phyloP scores from a whole-genome alignment of 1,284 basidiomycete genomes.

The Marasmius fiardii region DNA sequence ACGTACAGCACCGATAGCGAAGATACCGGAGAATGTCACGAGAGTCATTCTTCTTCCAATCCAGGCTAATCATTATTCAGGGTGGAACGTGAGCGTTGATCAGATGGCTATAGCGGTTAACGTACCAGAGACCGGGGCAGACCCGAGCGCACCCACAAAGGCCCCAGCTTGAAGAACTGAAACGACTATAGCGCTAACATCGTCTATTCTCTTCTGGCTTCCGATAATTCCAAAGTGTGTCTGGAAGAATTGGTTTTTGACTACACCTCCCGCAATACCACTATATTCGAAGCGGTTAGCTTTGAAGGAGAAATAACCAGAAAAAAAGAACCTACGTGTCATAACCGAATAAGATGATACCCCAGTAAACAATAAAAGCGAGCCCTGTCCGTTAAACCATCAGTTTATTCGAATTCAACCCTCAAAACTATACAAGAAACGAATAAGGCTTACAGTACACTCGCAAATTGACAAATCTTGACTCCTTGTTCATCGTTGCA shows the following conservation, averaged over 20 bases:
- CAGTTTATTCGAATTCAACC: neutral
- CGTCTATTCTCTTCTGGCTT: constrained; percentile 26
- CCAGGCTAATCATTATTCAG: constrained; percentile 26
- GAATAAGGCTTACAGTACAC: constrained; percentile 14
- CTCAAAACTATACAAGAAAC: neutral
- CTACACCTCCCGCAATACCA: constrained; percentile 54
- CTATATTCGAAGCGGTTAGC: constrained; percentile 16
- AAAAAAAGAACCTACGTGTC: constrained; percentile 49
- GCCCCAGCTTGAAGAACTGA: constrained; percentile 67
- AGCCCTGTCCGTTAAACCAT: constrained; percentile 40
- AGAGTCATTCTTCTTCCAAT: constrained; percentile 48
- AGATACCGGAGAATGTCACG: constrained; percentile 49
- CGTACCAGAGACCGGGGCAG: constrained; percentile 48
- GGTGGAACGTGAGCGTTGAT: neutral
- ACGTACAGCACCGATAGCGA: constrained; percentile 56
- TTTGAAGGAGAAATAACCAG: constrained; percentile 2
- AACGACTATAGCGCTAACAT: constrained; percentile 57
- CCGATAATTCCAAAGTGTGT: constrained; percentile 49
- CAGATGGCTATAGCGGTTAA: neutral
- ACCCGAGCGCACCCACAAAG: constrained; percentile 64
- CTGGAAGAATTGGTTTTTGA: constrained; percentile 55
- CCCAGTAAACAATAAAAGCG: constrained; percentile 73
- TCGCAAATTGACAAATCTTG: constrained; percentile 6
- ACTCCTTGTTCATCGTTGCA: neutral
- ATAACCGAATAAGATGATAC: constrained; percentile 78